These are phyloP conservation scores for Dovyalis caffra DNA, from an alignment of 345 rosid genomes.

Conservation along the genomic window DNA sequence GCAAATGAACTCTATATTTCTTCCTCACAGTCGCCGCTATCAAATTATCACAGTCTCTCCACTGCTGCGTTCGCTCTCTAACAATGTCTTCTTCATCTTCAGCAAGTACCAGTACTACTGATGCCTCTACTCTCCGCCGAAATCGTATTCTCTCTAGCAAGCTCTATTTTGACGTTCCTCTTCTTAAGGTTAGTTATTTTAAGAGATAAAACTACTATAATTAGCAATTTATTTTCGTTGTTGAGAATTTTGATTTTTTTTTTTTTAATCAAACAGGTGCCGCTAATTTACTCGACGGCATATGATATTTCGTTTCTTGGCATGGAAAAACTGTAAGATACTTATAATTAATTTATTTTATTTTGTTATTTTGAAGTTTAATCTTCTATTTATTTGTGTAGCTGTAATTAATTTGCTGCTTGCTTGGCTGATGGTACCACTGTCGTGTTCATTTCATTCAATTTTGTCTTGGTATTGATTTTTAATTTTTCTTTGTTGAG, in stretches of 20 bases:
- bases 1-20: conserved; percentile 31
- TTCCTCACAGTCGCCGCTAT: conserved; percentile 30
- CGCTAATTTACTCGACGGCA: conserved; percentile 67
- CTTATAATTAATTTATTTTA: no score
- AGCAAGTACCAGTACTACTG: conserved; percentile 5
- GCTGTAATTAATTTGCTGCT: neutral
- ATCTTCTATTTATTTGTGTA: neutral
- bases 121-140: conserved; percentile 51
- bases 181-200: conserved; percentile 39
- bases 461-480: no score
- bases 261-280: conserved; percentile 45
- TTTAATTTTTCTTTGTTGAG: no score
- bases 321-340: conserved; percentile 78
- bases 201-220: neutral
- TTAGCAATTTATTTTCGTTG: neutral
- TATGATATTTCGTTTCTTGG: conserved; percentile 82
- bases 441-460: no score
- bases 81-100: conserved; percentile 39
- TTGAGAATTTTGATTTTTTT: no score
- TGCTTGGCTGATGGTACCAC: no score
- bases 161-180: conserved; percentile 61
- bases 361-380: neutral
- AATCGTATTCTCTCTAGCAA: conserved; percentile 69
- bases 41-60: conserved; percentile 26
- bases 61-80: conserved; percentile 15